Evolutionary conservation across 179 eudicot species (phyloP), one percentile per base, ranked within the genome.

Genomic region (Kewa caespitosa): DNA sequence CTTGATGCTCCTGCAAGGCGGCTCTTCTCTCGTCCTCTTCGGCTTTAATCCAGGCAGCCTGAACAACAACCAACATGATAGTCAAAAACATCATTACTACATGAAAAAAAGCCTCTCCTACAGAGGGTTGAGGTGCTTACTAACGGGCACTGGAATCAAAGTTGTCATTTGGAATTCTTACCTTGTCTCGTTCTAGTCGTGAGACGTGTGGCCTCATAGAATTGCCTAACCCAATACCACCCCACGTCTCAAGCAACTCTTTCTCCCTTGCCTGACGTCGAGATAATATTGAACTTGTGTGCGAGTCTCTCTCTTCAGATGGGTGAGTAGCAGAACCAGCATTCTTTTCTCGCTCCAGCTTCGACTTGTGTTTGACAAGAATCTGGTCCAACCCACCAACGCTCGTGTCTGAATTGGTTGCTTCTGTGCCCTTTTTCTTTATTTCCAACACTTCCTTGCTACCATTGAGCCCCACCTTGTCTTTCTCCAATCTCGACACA

Each of bases 31-130:
- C 94, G 78, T 88, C 93, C 79, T 90, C 97, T 76, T 94, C 98
- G 33, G 97, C 97, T 84, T 94, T 89, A 37, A 85, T 76, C 98
- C 98, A 94, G 60, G 93, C 97, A 86, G 93, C 97, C 98, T 94
- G 74, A 72, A 73, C 37, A 77, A 82, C 23, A 73, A 37, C 25
- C 32, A 46, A 37, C 46, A 66, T 37, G 13, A n/a, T 22, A 22
- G 23, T 52, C 46, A 80, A 3, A 37, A 36, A 63, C 37, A 65
- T 22, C 20, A 5, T 23, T 17, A 27, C 18, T 64, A 63, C 1
- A 23, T 9, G 32, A 66, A 23, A 23, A n/a, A 38, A 66, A 20
- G 25, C n/a, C n/a, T n/a, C n/a, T n/a, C n/a, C n/a, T n/a, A n/a
- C n/a, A 38, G 46, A 32, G 23, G 59, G 20, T n/a, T 18, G 25